Conservation (phyloP, 306 rosid genomes). For the Fragaria ananassa region DNA sequence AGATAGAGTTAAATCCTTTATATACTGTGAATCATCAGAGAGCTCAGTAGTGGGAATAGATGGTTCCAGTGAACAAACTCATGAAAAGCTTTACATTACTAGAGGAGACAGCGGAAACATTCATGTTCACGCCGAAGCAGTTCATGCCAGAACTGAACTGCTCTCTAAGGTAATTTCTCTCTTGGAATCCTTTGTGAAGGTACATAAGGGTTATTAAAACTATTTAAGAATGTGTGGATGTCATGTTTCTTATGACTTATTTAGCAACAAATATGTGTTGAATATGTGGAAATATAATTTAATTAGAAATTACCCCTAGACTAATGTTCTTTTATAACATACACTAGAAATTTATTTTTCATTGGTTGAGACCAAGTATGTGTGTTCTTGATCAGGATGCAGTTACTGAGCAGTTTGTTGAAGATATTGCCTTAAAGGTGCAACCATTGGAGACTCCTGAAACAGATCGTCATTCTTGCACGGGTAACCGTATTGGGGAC, state of each 20-base stretch:
- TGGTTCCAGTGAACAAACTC: constrained; percentile 32
- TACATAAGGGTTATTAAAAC: not conserved
- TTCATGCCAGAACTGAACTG: constrained; percentile 35
- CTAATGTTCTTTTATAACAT: not conserved
- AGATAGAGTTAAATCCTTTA: constrained; percentile 27
- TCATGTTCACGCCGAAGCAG: constrained; percentile 34
- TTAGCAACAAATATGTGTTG: not conserved
- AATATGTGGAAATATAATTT: not conserved
- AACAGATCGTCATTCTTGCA: constrained; percentile 30
- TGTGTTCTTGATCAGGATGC: constrained; percentile 32
- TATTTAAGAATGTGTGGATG: not conserved
- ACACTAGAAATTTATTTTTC: not conserved
- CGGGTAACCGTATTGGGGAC: constrained; percentile 25
- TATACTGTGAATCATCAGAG: constrained; percentile 38
- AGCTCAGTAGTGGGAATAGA: constrained; percentile 26
- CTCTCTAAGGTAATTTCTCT: constrained; percentile 47
- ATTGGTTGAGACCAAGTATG: constrained; percentile 16
- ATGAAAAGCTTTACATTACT: constrained; percentile 28
- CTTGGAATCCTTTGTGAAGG: not conserved
- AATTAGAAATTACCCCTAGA: not conserved
- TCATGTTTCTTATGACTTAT: not conserved
- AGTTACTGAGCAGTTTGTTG: constrained; percentile 18
- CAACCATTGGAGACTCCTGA: constrained; percentile 31
- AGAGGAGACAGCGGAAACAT: constrained; percentile 35
- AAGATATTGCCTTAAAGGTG: constrained; percentile 34